Evolutionary conservation across 495 filamentous ascomycete genomes (phyloP), one percentile per base, ranked within the genome.

Genomic region (Penicillium crystallinum): DNA sequence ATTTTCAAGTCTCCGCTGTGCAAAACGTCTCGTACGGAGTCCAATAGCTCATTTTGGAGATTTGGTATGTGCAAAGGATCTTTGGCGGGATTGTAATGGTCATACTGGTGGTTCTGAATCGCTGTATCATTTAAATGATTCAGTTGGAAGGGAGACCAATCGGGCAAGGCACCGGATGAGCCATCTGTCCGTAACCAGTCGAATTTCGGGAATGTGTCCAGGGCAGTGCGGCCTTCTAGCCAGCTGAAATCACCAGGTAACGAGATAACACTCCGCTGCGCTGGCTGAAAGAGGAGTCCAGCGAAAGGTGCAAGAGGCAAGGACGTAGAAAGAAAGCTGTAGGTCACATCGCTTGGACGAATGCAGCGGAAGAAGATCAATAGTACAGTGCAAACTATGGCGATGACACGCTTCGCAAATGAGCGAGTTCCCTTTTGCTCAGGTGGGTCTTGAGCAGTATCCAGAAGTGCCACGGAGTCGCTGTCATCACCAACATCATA

Each of bases 61-160:
- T 73, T 73, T 7, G 63, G 60, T 17, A 66, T 63, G 31, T 67
- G 66, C 19, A 73, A 38, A 6, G 69, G 69, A 41, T 72, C 69
- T 12, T 56, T 49, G 14, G 52, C 44, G 15, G 69, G 56, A 35
- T 70, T 63, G 33, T 73, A 73, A 46, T 65, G 59, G 15, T 45
- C 33, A 12, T 53, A 33, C 5, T 25, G 9, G 7, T 51, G 22
- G 12, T 49, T 29, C 27, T 25, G 25, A 5, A 12, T 9, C 15
- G 15, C 25, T 0, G 31, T 47, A 5, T 25, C 18, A 30, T 36
- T 47, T 12, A 36, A 36, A n/a, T 50, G 27, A 18, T 25, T 33
- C 10, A 34, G 12, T 3, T 15, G 49, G 30, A 57, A 57, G 7
- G 54, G 46, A 43, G 54, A 57, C 58, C 58, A 61, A 19, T 61